Base-by-base conservation (phyloP, 805 yeast species). In the Wickerhamiella brachini region DNA sequence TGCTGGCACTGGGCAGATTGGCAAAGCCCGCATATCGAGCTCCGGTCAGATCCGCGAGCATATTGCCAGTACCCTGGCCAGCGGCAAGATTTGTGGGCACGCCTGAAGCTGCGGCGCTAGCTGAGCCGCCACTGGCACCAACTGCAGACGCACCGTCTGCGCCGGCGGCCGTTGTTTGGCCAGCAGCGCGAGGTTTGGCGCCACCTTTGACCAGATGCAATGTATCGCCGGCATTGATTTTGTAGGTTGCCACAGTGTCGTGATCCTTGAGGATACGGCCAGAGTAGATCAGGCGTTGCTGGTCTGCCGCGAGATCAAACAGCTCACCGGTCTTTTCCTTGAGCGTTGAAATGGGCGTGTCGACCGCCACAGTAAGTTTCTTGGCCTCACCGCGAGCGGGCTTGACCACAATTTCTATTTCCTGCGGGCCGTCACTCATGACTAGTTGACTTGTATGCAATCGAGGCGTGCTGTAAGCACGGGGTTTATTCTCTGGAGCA, bases 11-110 rank as follows among this genome's bases (percentile, higher is more conserved):
- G 5, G 98, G 97, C 67, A 93, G 72, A 60, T 87, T 89, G 7
- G 88, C 77, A 59, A 79, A 81, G 1, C 98, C 98, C 2, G 97
- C 97, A 62, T 88, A 93, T 50, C 97, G 78, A 1, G 97, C 97
- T 48, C 95, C 90, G 0, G 97, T 90, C 56, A 90, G 72, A 56
- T 84, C 96, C 10, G 95, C 89, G 61, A 93, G 73, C 38, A 95
- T 95, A 66, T 93, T 87, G 67, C 83, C 85, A 0, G 94, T 76
- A 12, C 90, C 93, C 56, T 79, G 83, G 5, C 98, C 98, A 2
- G 97, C 78, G 3, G 95, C 79, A 47, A 90, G 74, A 61, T 82
- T 85, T 17, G 80, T 65, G n/a, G 97, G 96, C 21, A 81, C 80
- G 15, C 67, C 56, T 10, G 63, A 12, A n/a, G 50, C 47, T 12